Evolutionary conservation across 306 rosid genomes (phyloP), one percentile per base, ranked within the genome.

Genomic region (Trifolium fragiferum): DNA sequence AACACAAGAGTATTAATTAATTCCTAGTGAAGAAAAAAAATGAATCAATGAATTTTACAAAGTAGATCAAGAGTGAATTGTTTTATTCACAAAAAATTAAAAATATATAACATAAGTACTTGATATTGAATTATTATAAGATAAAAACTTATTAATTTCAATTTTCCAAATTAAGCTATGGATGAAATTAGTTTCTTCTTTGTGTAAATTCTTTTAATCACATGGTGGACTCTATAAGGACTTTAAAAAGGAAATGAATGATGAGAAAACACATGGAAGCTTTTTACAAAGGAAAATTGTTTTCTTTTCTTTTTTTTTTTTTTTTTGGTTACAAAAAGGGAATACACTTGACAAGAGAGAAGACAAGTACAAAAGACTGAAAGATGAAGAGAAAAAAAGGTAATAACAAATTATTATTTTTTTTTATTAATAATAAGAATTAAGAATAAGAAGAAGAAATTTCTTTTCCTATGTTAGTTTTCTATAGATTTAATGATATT

Each of bases 401-500:
- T 37, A 37, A 37, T 37, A 7, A 37, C 10, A 37, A 37, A 10
- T 7, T 37, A 1, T 25, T 37, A 37, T 35, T 35, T 35, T 7
- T 37, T 37, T 37, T 7, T 37, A 1, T 7, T 37, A 7, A 37
- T 37, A 20, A 20, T 82, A 76, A 19, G 12, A 54, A 59, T 55
- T 55, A 51, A 46, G 21, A 77, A 80, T 51, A 60, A 66, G 38
- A 15, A 76, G 55, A 64, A 10, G 66, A 74, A 82, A 82, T 77
- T 63, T 11, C 59, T 65, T 43, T 82, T 47, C n/a, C 80, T 83
- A 59, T 76, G 63, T 64, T 64, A 67, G 75, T 72, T 41, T 61
- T 30, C 10, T 19, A 53, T 53, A 8, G 74, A 60, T 35, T 49
- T 74, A 80, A 79, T 58, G 82, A 76, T 62, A 73, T 70, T 25